Percentiles rank a stretch among this genome's conserved stretches.
Conservation (phyloP, 805 yeast genomes). For the Hanseniaspora guilliermondii region DNA sequence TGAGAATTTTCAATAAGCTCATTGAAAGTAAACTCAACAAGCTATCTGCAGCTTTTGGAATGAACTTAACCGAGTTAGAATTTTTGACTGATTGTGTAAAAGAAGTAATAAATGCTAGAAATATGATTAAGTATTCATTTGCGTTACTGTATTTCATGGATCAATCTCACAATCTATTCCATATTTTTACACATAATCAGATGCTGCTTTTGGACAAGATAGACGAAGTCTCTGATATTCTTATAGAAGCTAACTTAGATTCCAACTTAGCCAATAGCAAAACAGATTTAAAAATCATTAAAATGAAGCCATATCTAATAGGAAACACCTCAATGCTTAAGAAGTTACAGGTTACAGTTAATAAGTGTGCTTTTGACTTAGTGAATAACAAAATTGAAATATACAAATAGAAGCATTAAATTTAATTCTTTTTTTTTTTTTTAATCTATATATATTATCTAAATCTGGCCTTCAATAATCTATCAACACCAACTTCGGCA, state of each 20-base stretch:
- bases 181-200: conserved; percentile 61
- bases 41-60: conserved; percentile 50
- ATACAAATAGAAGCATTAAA: neutral
- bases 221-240: conserved; percentile 53
- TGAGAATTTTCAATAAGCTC: conserved; percentile 40
- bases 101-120: conserved; percentile 53
- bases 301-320: conserved; percentile 3
- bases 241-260: conserved; percentile 33
- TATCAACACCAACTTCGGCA: conserved; percentile 77
- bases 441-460: conserved; percentile 32
- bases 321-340: conserved; percentile 1
- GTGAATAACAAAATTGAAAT: conserved; percentile 1
- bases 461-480: conserved; percentile 68
- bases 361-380: conserved; percentile 4
- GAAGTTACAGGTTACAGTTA: neutral
- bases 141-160: conserved; percentile 62
- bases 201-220: conserved; percentile 50
- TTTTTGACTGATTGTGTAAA: conserved; percentile 64
- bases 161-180: conserved; percentile 38
- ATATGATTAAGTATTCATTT: conserved; percentile 81
- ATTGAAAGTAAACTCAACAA: conserved; percentile 52
- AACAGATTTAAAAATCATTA: conserved; percentile 17
- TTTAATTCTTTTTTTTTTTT: too few relatives aligned
- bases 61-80: conserved; percentile 81
- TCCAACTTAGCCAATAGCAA: conserved; percentile 27